phyloP scores from a whole-genome alignment of 208 protist genomes.

The Phytomonas serpens region DNA sequence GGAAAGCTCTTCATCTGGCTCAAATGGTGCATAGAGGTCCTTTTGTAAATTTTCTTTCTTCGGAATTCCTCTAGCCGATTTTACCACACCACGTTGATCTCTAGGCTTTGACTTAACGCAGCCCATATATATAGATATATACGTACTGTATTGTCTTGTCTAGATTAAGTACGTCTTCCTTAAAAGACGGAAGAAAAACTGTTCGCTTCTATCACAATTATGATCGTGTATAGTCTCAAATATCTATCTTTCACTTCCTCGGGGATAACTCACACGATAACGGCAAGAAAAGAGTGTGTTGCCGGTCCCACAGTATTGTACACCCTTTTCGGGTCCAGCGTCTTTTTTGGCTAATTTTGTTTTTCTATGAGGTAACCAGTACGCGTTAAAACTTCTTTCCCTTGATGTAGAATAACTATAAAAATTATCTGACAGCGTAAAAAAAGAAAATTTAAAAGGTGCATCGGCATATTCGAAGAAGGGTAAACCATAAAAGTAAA shows the following conservation, averaged over 20 bases:
- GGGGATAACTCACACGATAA: neutral
- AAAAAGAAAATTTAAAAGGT: neutral
- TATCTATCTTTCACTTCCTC: neutral
- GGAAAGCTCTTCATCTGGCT: constrained; percentile 18
- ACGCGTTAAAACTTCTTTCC: neutral
- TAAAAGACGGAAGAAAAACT: neutral
- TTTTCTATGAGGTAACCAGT: neutral
- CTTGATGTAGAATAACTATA: neutral
- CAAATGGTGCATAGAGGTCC: constrained; percentile 14
- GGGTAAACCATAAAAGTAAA: neutral
- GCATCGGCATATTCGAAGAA: neutral
- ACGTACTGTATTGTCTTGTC: constrained; percentile 13
- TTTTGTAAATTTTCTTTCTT: neutral
- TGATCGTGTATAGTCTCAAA: neutral
- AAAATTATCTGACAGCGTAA: neutral
- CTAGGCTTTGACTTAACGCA: neutral
- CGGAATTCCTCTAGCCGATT: neutral
- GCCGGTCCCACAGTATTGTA: neutral
- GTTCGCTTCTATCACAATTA: neutral
- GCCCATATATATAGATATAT: constrained; percentile 2
- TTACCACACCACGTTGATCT: neutral
- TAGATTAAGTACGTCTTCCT: neutral
- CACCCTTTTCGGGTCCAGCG: neutral
- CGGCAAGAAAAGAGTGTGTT: neutral
- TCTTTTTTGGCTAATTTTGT: neutral